Evolutionary conservation across 139 green algal genomes (phyloP).

Genomic region (Micractinium conductrix): DNA sequence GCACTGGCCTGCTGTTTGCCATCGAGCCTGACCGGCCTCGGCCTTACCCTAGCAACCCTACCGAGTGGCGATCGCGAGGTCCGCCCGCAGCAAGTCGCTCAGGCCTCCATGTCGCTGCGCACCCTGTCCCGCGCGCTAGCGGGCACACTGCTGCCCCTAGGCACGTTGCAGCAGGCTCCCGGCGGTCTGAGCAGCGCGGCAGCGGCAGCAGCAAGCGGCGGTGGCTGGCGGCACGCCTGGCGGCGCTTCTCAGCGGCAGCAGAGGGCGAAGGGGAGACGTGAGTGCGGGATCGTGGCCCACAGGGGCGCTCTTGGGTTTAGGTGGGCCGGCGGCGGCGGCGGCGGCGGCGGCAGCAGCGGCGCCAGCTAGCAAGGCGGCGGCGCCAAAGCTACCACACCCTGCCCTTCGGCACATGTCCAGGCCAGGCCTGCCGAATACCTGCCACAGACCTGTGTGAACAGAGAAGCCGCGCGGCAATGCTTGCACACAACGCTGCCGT

Average conservation of each 20-base stretch:
- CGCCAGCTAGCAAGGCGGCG: neutral
- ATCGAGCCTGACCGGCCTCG: no score
- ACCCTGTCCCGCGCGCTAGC: conserved; percentile 11
- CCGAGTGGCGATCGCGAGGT: no score
- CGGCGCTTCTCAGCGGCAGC: neutral
- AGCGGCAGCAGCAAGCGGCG: neutral
- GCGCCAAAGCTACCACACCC: neutral
- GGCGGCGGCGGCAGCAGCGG: neutral
- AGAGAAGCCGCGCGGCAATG: no score
- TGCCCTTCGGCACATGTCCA: neutral
- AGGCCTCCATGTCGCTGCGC: no score
- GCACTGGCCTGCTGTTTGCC: no score
- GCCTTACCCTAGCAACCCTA: no score
- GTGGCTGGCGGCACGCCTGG: neutral
- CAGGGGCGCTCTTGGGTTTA: no score
- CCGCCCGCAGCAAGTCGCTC: no score
- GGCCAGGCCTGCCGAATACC: no score
- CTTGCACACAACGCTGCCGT: no score
- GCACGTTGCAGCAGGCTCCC: neutral
- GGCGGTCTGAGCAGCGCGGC: neutral
- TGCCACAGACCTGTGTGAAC: no score
- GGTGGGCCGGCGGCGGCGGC: neutral
- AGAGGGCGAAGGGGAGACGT: neutral
- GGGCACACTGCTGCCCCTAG: neutral
- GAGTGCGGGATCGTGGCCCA: neutral